Evolutionary conservation across 2,329 filamentous ascomycete genomes (phyloP), one percentile per base, ranked within the genome.

Genomic region (Fusarium graminum): DNA sequence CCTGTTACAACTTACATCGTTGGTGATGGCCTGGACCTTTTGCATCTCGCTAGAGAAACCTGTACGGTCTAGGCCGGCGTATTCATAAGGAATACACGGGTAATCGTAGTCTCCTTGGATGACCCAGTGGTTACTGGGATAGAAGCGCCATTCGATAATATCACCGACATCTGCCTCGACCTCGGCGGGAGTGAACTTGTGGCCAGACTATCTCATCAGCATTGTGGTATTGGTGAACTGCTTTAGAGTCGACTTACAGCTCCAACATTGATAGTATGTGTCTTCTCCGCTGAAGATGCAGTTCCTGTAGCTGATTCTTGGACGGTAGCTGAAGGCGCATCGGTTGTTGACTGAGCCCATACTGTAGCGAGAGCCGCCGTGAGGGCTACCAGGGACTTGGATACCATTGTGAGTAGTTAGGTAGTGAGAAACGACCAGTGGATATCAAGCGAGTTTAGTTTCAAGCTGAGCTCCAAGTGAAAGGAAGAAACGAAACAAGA

Each of bases 81-180:
- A 80, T 50, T 87, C 84, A 58, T 86, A 89, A 0, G 89, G 88
- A 41, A 90, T 83, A 61, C 89, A 92, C 38, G 89, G 87, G n/a
- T 80, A 78, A 3, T 79, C 75, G 67, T 83, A 90, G 46, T 83
- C 86, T 32, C 87, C 84, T 47, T 86, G 82, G 10, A 86, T 85
- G n/a, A 91, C 85, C 4, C 86, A 88, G 71, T 91, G 88, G 50
- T 85, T 88, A 22, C 80, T 80, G 2, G 88, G 87, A 66, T 86
- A 89, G 71, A 91, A 90, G 41, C 83, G 79, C 74, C 87, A 91
- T 62, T 85, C 81, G 41, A 87, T 78, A 7, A 79, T 76, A 70
- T 86, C 83, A 7, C 85, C 84, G 28, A 83, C 70, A 3, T 74
- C 60, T n/a, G 77, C 76, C n/a, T 65, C 26, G 14, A 74, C 65